Evolutionary conservation across 257 asterid species (phyloP), one percentile per base, ranked within the genome.

Genomic region (Avicennia marina): DNA sequence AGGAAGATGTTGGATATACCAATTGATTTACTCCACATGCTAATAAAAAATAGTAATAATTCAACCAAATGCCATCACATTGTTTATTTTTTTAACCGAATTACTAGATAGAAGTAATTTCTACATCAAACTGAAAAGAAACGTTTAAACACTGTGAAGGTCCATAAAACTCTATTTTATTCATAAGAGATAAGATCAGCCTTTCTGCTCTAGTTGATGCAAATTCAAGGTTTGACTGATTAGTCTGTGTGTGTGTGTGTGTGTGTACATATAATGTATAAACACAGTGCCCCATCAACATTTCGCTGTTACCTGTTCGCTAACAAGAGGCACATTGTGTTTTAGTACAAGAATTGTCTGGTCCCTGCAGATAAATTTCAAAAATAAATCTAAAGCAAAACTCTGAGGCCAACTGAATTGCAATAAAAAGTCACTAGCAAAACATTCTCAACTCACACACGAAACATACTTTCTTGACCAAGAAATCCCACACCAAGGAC

Each of bases 281-380:
- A n/a, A n/a, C n/a, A n/a, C n/a, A n/a, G 13, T 31, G 32, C 65
- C 56, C 60, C 22, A 60, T 29, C 21, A 11, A 26, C 24, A 46
- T 47, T 45, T 29, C 32, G 20, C 20, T 15, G 62, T 64, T 79
- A 85, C 95, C 95, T 86, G 77, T 76, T 90, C 95, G 63, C 77
- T 80, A 38, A 56, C 65, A 86, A 69, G 51, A 76, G 67, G 29
- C 87, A 80, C 81, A 78, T 71, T 33, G 87, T 73, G 47, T 66
- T 82, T 81, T 71, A 77, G 84, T 81, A 78, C 68, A 86, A 50
- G 70, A 86, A 80, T 54, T 76, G 86, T 63, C 95, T 84, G 32
- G 93, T 84, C 64, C 75, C 96, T 89, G 82, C 74, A 76, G 42
- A 70, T 24, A 48, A 48, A 17, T 34, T 57, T 27, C 24, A 16